A percentile compares a stretch with the other conserved stretches of the same genome.
These are phyloP conservation scores for Verticillium tricorpus DNA, from an alignment of 2,329 filamentous ascomycete genomes.

Conservation along the genomic window DNA sequence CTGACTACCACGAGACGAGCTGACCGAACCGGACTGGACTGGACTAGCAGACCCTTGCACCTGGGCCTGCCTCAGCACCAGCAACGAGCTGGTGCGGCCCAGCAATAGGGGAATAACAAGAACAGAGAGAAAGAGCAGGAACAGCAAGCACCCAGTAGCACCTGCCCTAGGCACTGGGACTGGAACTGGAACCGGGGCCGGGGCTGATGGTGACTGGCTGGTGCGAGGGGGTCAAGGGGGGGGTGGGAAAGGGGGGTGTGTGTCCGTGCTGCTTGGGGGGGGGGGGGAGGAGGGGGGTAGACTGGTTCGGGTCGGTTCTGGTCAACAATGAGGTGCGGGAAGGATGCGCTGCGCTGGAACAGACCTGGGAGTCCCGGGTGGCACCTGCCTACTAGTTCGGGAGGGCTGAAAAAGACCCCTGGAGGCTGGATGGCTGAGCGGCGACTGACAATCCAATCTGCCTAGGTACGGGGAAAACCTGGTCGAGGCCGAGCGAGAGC, in stretches of 20 bases:
- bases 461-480: background rate
- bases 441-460: background rate
- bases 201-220: background rate
- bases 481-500: background rate
- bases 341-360: constrained; percentile 8
- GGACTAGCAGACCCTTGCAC: background rate
- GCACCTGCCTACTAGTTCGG: constrained; percentile 29
- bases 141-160: background rate
- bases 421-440: background rate
- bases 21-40: background rate
- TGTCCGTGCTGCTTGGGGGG: background rate
- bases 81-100: background rate
- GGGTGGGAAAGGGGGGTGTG: background rate
- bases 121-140: background rate
- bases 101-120: background rate
- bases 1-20: background rate
- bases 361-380: constrained; percentile 18
- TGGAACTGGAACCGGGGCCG: background rate
- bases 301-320: background rate
- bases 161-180: background rate
- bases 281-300: background rate
- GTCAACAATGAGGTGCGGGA: constrained; percentile 1
- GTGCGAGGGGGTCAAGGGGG: background rate
- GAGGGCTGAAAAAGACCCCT: constrained; percentile 29
- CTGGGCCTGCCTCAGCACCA: background rate